Conservation (phyloP, 1,284 basidiomycete genomes). For the Inonotus hispidus region DNA sequence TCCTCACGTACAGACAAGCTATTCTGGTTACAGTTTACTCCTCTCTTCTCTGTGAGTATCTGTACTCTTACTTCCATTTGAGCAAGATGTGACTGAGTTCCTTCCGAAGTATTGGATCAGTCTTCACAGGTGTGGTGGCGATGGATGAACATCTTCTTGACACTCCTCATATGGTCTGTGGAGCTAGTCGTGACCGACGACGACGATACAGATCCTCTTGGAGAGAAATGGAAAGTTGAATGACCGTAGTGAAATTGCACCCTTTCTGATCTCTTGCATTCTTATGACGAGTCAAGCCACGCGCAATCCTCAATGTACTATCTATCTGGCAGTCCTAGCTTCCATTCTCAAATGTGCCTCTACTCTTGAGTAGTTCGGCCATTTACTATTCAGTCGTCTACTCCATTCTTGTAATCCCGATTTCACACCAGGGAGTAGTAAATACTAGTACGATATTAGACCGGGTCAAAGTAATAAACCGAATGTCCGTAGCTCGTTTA, state of each 20-base stretch:
- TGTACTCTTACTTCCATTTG: not conserved
- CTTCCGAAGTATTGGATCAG: slow-evolving; percentile 60
- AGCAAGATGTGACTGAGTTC: not conserved
- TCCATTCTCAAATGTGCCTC: not conserved
- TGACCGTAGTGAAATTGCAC: slow-evolving; percentile 29
- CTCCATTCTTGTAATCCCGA: too few relatives aligned
- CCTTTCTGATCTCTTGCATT: not conserved
- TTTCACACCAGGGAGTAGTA: not conserved
- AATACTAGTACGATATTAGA: not conserved
- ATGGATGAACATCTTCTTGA: slow-evolving; percentile 84
- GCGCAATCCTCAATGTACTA: slow-evolving; percentile 1
- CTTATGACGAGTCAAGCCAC: not conserved
- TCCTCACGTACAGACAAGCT: slow-evolving; percentile 76
- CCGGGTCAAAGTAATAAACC: too few relatives aligned
- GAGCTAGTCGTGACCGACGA: slow-evolving; percentile 76
- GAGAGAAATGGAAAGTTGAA: slow-evolving; percentile 74
- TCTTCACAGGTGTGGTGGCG: slow-evolving; percentile 88
- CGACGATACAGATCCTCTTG: slow-evolving; percentile 52
- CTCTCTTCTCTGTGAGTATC: slow-evolving; percentile 63
- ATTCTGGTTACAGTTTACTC: slow-evolving; percentile 85
- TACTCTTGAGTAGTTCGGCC: too few relatives aligned
- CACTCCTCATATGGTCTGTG: slow-evolving; percentile 72
- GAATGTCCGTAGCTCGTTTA: too few relatives aligned
- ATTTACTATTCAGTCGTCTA: not conserved
- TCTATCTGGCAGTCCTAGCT: not conserved